Conservation (phyloP, 441 rosid genomes). For the Erodium moschatum region DNA sequence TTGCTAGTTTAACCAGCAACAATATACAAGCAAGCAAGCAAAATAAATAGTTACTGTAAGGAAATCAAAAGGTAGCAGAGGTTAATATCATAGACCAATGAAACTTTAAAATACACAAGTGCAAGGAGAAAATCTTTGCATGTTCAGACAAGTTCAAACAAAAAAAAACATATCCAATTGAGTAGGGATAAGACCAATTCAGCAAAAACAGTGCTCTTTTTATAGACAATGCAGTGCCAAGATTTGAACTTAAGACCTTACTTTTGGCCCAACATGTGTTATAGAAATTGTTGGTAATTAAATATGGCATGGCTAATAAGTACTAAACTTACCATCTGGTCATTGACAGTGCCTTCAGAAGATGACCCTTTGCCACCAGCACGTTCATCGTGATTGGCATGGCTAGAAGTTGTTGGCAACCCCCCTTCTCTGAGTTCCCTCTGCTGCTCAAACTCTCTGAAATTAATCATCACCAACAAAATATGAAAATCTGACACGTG, state of each 20-base stretch:
- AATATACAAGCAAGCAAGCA: background rate
- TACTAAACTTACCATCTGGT: slow-evolving; percentile 47
- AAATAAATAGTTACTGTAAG: background rate
- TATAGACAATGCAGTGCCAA: background rate
- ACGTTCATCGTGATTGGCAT: slow-evolving; percentile 51
- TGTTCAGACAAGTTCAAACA: background rate
- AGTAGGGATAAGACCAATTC: slow-evolving; percentile 2
- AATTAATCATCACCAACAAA: slow-evolving; percentile 20
- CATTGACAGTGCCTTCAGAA: slow-evolving; percentile 45
- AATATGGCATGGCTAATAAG: background rate
- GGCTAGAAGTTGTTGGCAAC: slow-evolving; percentile 51
- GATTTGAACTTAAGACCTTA: background rate
- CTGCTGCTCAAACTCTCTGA: slow-evolving; percentile 96
- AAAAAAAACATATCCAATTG: background rate
- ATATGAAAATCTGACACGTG: slow-evolving; percentile 13
- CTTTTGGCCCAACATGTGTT: background rate
- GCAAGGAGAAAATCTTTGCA: background rate
- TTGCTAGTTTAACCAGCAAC: background rate
- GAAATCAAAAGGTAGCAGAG: background rate
- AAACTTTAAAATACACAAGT: background rate
- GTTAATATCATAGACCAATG: background rate
- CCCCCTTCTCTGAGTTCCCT: slow-evolving; percentile 90
- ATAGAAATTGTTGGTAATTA: background rate
- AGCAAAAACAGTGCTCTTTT: slow-evolving; percentile 14
- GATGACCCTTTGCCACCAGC: slow-evolving; percentile 44